Conservation (phyloP, 2,329 filamentous ascomycete genomes). For the Colletotrichum caudatum region DNA sequence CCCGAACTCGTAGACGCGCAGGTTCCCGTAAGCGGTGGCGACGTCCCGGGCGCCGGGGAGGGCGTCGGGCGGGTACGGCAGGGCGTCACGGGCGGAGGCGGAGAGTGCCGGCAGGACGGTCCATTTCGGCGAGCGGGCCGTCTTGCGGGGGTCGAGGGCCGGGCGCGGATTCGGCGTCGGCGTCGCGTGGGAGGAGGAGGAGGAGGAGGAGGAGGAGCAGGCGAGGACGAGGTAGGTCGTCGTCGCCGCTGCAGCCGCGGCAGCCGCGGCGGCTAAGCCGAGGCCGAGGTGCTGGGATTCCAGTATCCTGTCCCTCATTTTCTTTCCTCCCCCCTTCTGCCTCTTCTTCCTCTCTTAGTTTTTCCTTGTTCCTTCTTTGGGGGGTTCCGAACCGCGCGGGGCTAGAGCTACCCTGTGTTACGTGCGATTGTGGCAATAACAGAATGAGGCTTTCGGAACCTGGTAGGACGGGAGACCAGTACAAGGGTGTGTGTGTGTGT, state of each 20-base stretch:
- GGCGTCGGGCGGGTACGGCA: conserved; percentile 76
- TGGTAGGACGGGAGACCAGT: not conserved
- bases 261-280: conserved; percentile 31
- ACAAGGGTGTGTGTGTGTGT: not conserved
- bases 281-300: conserved; percentile 34
- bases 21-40: conserved; percentile 75
- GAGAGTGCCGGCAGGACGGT: conserved; percentile 30
- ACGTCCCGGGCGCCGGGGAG: conserved; percentile 79
- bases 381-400: not conserved
- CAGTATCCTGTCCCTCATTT: conserved; percentile 28
- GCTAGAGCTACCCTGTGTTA: not conserved
- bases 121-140: conserved; percentile 37
- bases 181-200: conserved; percentile 45
- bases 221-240: conserved; percentile 52
- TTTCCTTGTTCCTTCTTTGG: not conserved
- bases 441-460: not conserved
- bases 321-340: too few species aligned
- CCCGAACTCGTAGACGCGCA: conserved; percentile 85
- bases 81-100: conserved; percentile 49
- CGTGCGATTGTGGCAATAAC: not conserved
- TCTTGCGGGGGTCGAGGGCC: conserved; percentile 28
- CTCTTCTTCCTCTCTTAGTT: not conserved
- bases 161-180: conserved; percentile 24
- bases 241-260: conserved; percentile 46
- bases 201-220: conserved; percentile 40